A percentile compares a stretch with the other conserved stretches of the same genome.
Conservation (phyloP, 352 stramenopile species). For the Phytophthora idaei region DNA sequence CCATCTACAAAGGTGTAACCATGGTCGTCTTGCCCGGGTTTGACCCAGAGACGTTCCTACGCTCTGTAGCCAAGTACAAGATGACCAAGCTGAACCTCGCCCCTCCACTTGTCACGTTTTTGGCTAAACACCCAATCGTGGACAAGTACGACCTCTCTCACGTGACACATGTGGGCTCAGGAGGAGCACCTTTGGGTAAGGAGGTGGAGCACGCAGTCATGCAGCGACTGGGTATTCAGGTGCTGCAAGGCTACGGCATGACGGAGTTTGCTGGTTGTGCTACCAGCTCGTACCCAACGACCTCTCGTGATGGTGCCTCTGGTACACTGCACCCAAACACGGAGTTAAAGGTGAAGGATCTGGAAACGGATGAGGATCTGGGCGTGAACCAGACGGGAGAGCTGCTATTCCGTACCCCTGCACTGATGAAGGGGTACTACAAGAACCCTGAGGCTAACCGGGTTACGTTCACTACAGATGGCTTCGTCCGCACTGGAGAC, state of each 20-base stretch:
- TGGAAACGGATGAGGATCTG: slow-evolving; percentile 51
- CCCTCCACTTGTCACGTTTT: slow-evolving; percentile 74
- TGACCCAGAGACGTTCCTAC: slow-evolving; percentile 88
- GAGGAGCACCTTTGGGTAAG: slow-evolving; percentile 83
- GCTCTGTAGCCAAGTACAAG: slow-evolving; percentile 70
- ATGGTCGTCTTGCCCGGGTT: slow-evolving; percentile 91
- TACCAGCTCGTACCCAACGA: slow-evolving; percentile 43
- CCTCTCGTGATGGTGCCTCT: slow-evolving; percentile 34
- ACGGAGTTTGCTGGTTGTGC: slow-evolving; percentile 65
- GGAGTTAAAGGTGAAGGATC: slow-evolving; percentile 51
- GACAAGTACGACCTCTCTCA: slow-evolving; percentile 89
- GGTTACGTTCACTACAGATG: slow-evolving; percentile 72
- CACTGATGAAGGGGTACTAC: slow-evolving; percentile 95
- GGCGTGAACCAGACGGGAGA: slow-evolving; percentile 61
- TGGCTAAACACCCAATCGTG: slow-evolving; percentile 89
- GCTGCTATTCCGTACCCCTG: slow-evolving; percentile 84
- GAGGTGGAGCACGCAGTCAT: slow-evolving; percentile 73
- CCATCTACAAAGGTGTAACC: slow-evolving; percentile 77
- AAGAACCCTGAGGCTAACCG: slow-evolving; percentile 85
- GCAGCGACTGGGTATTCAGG: slow-evolving; percentile 56
- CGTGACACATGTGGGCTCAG: slow-evolving; percentile 74
- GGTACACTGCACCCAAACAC: slow-evolving; percentile 63
- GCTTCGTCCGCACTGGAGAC: slow-evolving; percentile 92
- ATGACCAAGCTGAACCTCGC: slow-evolving; percentile 60
- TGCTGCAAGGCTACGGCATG: slow-evolving; percentile 67